phyloP scores from a whole-genome alignment of 805 yeast species.

The Candida vaughaniae region DNA sequence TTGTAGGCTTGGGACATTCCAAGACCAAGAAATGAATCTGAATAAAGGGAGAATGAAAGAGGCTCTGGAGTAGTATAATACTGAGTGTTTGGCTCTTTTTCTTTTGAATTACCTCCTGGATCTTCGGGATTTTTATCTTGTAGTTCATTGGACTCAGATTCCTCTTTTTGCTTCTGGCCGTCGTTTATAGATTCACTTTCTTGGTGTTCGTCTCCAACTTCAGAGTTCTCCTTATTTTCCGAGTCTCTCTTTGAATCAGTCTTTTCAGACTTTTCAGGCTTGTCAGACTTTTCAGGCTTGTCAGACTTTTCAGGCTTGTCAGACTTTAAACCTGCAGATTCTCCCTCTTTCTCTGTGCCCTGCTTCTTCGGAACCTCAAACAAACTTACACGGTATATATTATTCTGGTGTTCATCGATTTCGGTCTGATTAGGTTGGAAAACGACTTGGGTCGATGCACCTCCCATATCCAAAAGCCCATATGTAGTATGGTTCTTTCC shows the following conservation, averaged over 20 bases:
- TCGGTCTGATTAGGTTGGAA: constrained; percentile 56
- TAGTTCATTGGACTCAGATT: no score
- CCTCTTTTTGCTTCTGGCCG: no score
- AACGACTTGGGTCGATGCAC: constrained; percentile 64
- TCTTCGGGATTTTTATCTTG: no score
- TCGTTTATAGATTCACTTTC: no score
- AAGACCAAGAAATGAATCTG: constrained; percentile 58
- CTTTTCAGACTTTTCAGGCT: no score
- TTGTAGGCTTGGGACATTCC: constrained; percentile 59
- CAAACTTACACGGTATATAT: constrained; percentile 46
- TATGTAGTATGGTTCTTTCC: constrained; percentile 49
- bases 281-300: no score
- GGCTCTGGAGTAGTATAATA: constrained; percentile 11
- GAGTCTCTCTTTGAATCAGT: background rate
- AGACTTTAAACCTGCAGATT: background rate
- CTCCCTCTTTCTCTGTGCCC: constrained; percentile 1
- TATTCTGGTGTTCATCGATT: constrained; percentile 42
- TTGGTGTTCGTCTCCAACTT: no score
- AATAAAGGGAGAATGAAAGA: constrained; percentile 43
- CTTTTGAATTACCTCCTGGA: no score
- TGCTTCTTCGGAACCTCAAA: constrained; percentile 18
- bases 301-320: no score
- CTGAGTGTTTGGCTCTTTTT: no score
- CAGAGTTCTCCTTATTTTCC: background rate
- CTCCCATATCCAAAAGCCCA: constrained; percentile 64